Evolutionary conservation across 768 basidiomycete species (phyloP).

Genomic region (Kwoniella sp.): DNA sequence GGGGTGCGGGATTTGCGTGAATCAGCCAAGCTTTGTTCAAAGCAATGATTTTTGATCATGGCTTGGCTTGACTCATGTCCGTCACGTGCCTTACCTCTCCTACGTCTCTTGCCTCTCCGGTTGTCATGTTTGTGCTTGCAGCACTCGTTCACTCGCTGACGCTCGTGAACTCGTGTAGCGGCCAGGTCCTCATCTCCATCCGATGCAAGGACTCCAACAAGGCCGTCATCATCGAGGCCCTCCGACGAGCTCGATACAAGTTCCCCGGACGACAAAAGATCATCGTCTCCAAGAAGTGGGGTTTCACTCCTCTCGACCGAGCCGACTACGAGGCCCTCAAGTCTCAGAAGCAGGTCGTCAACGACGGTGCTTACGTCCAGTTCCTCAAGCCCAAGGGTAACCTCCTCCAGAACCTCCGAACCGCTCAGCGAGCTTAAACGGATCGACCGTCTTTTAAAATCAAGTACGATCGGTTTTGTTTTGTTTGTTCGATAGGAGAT

Average conservation of each 20-base stretch:
- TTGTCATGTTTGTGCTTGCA: not conserved
- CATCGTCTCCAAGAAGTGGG: conserved; percentile 81
- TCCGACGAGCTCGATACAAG: conserved; percentile 97
- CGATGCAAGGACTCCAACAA: conserved; percentile 87
- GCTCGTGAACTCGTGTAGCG: conserved; percentile 62
- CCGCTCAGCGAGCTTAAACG: conserved; percentile 58
- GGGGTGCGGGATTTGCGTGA: no score
- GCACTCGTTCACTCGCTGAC: conserved; percentile 40
- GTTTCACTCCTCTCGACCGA: conserved; percentile 92
- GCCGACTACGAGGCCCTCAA: conserved; percentile 85
- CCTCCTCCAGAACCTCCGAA: conserved; percentile 80
- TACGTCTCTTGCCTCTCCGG: not conserved
- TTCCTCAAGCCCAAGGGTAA: conserved; percentile 87
- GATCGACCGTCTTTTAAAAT: not conserved
- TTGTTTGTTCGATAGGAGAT: conserved; percentile 6
- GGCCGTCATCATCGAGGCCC: conserved; percentile 89
- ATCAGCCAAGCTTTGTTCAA: no score
- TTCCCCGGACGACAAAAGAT: conserved; percentile 55
- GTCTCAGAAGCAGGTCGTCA: conserved; percentile 83
- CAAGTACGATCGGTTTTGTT: not conserved
- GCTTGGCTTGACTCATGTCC: not conserved
- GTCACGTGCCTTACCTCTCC: not conserved
- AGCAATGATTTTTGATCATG: not conserved
- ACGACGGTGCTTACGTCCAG: conserved; percentile 92
- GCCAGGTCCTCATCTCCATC: conserved; percentile 89